Base-by-base conservation (phyloP, 2,329 filamentous ascomycete genomes). In the Fusarium piperis region DNA sequence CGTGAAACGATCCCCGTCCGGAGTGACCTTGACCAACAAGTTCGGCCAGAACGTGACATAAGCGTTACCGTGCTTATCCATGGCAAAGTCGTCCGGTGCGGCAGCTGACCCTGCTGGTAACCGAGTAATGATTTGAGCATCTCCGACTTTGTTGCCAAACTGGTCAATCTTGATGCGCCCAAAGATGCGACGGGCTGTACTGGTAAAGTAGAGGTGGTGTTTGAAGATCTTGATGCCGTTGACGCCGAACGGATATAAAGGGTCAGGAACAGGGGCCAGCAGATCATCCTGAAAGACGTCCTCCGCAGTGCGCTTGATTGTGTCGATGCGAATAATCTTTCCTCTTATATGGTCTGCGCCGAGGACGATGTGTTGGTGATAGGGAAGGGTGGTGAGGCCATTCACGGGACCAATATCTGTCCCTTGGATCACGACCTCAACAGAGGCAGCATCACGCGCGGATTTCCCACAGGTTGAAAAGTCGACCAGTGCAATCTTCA, bases 161-260 rank as follows among this genome's bases (percentile, higher is more conserved):
- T 39, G 15, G 12, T 68, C 48, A 10, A 68, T 46, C 35, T 60
- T 39, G 7, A 64, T 18, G 7, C 39, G 30, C 1, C 28, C 44
- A 2, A 35, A 64, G 1, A 53, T 32, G 11, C 51, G 18, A 12
- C 33, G 35, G 26, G 20, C 38, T 1, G 53, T 44, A 30, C 52
- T 68, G 9, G 48, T 68, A 6, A 68, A 52, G 35, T 68, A 64
- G 2, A 68, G 46, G 8, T 68, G 46, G 28, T 28, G 5, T 2
- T 46, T 26, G 3, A 39, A 53, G 7, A 64, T 15, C 18, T 51
- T 56, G 12, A 67, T 33, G 1, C 65, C 53, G 15, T 68, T 68
- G 11, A 68, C 59, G 15, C 64, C 44, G 0, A 55, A 2, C 1
- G 30, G 18, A n/a, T 26, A 67, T 8, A 20, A 44, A 44, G 20